These are phyloP conservation scores for Styphnolobium japonicum DNA, from an alignment of 306 rosid species.

Conservation along the genomic window DNA sequence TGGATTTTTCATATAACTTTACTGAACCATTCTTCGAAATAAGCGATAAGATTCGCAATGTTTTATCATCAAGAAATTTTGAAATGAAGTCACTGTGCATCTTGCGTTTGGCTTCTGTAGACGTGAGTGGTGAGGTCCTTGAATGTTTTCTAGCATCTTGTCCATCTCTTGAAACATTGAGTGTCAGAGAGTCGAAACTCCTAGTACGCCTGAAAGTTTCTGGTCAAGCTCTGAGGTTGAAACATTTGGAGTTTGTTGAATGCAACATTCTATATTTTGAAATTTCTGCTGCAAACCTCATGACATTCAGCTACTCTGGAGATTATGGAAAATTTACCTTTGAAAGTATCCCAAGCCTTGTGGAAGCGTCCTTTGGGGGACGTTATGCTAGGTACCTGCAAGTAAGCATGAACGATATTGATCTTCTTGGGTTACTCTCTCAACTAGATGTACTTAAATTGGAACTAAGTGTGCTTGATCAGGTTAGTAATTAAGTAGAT, in stretches of 20 bases:
- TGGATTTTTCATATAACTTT: neutral
- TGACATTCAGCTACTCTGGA: neutral
- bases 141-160: neutral
- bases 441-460: neutral
- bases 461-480: neutral
- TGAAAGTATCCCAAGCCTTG: neutral
- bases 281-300: slow-evolving; percentile 1
- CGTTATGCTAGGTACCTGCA: neutral
- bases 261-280: neutral
- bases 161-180: neutral
- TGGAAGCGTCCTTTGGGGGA: neutral
- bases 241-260: slow-evolving; percentile 4
- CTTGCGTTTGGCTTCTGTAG: slow-evolving; percentile 12
- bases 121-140: neutral
- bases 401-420: neutral
- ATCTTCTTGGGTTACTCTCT: neutral
- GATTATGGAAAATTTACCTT: neutral
- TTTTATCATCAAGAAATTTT: neutral
- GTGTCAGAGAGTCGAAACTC: neutral
- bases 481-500: neutral
- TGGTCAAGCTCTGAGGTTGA: neutral
- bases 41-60: neutral
- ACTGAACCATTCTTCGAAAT: neutral
- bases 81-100: neutral
- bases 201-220: neutral